phyloP scores from a whole-genome alignment of 2,329 filamentous ascomycete genomes.

The Cladosporium cucumerinum region DNA sequence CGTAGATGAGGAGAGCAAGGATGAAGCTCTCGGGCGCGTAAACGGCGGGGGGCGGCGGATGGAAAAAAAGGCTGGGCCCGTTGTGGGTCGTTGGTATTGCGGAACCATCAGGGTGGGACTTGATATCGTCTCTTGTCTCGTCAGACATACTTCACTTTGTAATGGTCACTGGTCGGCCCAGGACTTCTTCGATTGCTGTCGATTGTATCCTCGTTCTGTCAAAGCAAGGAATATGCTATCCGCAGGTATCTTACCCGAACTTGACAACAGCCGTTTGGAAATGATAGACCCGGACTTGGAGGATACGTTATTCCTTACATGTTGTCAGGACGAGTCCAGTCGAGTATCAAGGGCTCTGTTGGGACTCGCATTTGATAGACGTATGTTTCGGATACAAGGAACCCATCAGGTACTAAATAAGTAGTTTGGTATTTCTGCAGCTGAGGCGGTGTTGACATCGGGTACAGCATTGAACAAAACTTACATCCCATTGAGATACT shows the following conservation, averaged over 20 bases:
- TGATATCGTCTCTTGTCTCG: not conserved
- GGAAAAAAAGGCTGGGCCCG: constrained; percentile 2
- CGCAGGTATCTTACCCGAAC: not conserved
- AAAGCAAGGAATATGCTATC: not conserved
- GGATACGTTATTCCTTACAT: not conserved
- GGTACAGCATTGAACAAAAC: not conserved
- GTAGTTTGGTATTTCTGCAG: not conserved
- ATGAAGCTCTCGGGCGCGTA: constrained; percentile 1
- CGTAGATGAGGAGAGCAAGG: not conserved
- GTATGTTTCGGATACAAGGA: not conserved
- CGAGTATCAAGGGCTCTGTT: not conserved
- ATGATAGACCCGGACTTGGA: not conserved
- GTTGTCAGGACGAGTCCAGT: not conserved
- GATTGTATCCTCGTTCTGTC: not conserved
- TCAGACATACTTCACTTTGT: not conserved
- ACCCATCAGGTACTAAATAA: not conserved
- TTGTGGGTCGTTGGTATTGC: not conserved
- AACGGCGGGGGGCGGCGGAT: constrained; percentile 3
- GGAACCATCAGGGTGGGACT: not conserved
- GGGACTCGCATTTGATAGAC: not conserved
- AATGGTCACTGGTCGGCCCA: not conserved
- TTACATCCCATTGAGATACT: not conserved
- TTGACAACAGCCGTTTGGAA: not conserved
- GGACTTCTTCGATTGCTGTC: not conserved
- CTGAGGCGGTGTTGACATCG: not conserved